Conservation (phyloP, 495 filamentous ascomycete genomes). For the Lasiosphaeria hispida region DNA sequence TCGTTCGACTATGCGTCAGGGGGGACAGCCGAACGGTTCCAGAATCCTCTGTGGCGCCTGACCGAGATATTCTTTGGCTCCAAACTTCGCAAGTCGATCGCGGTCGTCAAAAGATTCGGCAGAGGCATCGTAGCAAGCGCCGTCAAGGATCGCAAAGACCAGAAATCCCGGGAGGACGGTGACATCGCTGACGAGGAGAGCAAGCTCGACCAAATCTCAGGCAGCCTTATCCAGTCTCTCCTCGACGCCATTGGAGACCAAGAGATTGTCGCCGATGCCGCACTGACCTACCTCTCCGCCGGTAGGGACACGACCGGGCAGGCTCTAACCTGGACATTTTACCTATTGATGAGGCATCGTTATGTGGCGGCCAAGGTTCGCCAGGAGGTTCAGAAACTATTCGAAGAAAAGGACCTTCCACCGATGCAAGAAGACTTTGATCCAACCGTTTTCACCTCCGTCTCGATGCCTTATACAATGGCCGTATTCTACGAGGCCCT, state of each 20-base stretch:
- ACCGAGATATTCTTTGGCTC: conserved; percentile 52
- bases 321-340: conserved; percentile 59
- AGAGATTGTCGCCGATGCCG: conserved; percentile 54
- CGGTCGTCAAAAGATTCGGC: conserved; percentile 50
- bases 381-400: conserved; percentile 35
- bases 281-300: conserved; percentile 59
- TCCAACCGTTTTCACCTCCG: conserved; percentile 40
- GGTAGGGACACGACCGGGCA: conserved; percentile 61
- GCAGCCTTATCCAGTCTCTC: conserved; percentile 55
- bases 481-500: conserved; percentile 58
- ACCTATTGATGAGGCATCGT: conserved; percentile 52
- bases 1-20: conserved; percentile 60
- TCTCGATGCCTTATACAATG: conserved; percentile 50
- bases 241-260: conserved; percentile 51
- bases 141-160: conserved; percentile 27
- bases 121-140: conserved; percentile 50
- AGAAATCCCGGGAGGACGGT: neutral
- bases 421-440: conserved; percentile 21
- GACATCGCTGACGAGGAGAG: conserved; percentile 11
- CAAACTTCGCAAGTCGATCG: conserved; percentile 44
- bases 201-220: conserved; percentile 45
- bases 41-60: conserved; percentile 58
- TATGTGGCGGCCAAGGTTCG: conserved; percentile 36
- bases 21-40: conserved; percentile 56
- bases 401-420: conserved; percentile 13